Conservation (phyloP, 306 rosid genomes). For the Begonia masoniana region DNA sequence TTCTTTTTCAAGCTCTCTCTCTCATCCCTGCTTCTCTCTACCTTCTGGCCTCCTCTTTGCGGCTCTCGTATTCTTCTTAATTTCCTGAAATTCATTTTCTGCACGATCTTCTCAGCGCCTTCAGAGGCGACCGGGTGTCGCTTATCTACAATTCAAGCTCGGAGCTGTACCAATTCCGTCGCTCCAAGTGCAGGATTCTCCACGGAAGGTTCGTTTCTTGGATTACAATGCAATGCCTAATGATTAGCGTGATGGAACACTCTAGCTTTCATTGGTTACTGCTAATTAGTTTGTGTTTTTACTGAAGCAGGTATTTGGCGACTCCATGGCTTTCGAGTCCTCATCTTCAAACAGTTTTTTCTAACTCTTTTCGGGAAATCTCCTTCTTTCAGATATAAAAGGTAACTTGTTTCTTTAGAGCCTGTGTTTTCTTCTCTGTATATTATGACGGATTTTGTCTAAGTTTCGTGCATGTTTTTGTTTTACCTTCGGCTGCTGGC, state of each 20-base stretch:
- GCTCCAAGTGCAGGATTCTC: conserved; percentile 68
- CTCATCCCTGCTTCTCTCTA: conserved; percentile 47
- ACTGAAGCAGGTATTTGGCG: conserved; percentile 29
- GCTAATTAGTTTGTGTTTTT: no score
- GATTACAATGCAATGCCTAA: neutral
- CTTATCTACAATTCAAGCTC: conserved; percentile 39
- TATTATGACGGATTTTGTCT: no score
- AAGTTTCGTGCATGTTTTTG: no score
- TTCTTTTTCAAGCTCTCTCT: conserved; percentile 24
- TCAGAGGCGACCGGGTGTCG: conserved; percentile 31
- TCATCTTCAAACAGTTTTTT: conserved; percentile 63
- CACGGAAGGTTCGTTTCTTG: conserved; percentile 25
- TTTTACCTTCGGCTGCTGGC: no score
- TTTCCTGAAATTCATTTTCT: conserved; percentile 56
- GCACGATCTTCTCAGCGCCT: conserved; percentile 33
- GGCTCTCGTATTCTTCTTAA: conserved; percentile 18
- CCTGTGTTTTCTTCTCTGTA: no score
- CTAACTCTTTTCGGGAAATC: conserved; percentile 52
- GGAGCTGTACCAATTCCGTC: conserved; percentile 35
- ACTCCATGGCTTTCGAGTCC: conserved; percentile 83
- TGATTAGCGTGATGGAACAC: neutral
- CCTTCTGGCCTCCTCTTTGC: conserved; percentile 10
- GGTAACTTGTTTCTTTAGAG: conserved; percentile 16
- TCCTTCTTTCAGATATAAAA: conserved; percentile 47
- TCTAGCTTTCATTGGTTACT: no score